phyloP scores from a whole-genome alignment of 345 rosid species.

The Heritiera fomes region DNA sequence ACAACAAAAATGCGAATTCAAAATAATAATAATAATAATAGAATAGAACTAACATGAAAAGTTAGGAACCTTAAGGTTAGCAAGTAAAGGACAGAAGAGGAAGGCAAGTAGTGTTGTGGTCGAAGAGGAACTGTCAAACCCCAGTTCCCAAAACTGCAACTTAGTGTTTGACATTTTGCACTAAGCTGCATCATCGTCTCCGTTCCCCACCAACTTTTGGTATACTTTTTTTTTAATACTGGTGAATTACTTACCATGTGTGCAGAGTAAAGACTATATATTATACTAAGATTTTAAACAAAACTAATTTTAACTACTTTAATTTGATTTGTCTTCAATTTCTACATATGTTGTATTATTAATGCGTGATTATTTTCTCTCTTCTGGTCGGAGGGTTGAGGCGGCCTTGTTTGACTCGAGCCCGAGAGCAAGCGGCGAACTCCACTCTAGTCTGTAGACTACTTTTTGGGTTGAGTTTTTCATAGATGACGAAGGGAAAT shows the following conservation, averaged over 20 bases:
- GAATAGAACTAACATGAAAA: background rate
- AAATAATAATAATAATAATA: slow-evolving; percentile 4
- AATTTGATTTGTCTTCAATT: too few relatives aligned
- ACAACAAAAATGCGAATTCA: slow-evolving; percentile 19
- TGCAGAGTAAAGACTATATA: background rate
- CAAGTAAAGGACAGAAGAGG: slow-evolving; percentile 27
- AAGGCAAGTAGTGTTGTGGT: slow-evolving; percentile 32
- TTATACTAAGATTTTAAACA: too few relatives aligned
- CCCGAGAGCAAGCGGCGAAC: background rate
- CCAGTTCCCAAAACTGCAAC: slow-evolving; percentile 61
- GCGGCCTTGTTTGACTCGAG: slow-evolving; percentile 25
- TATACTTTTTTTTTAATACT: background rate
- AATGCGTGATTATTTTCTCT: background rate
- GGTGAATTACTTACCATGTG: background rate
- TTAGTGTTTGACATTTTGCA: slow-evolving; percentile 86
- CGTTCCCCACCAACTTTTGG: slow-evolving; percentile 24
- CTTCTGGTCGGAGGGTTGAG: background rate
- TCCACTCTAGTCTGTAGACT: background rate
- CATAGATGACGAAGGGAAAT: background rate
- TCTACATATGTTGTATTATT: background rate
- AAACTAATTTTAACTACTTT: too few relatives aligned
- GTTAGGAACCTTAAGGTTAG: slow-evolving; percentile 20
- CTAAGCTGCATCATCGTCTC: slow-evolving; percentile 34
- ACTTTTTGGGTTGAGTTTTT: background rate
- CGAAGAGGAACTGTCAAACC: slow-evolving; percentile 40